These are phyloP conservation scores for Sphaerulina vaccinii DNA, from an alignment of 2,329 filamentous ascomycete species.

Conservation along the genomic window DNA sequence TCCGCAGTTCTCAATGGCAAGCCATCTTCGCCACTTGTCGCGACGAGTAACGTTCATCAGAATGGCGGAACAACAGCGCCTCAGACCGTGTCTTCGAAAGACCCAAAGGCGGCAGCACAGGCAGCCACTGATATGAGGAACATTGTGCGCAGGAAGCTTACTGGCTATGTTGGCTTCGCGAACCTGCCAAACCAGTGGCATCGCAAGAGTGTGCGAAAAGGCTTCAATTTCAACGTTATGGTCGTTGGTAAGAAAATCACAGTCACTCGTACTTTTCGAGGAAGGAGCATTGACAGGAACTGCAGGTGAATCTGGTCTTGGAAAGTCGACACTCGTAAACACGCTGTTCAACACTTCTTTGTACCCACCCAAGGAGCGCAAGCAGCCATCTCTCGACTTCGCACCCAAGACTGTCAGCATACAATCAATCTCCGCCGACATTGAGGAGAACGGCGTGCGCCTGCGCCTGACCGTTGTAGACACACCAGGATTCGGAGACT, in stretches of 20 bases:
- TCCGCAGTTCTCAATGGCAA: slow-evolving; percentile 50
- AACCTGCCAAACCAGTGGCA: slow-evolving; percentile 99
- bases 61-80: slow-evolving; percentile 48
- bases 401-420: slow-evolving; percentile 77
- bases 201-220: slow-evolving; percentile 99
- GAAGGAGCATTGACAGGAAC: slow-evolving; percentile 19
- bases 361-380: slow-evolving; percentile 97
- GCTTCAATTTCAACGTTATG: slow-evolving; percentile 99
- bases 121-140: slow-evolving; percentile 67
- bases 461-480: slow-evolving; percentile 95
- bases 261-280: neutral
- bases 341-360: slow-evolving; percentile 99
- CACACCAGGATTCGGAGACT: slow-evolving; percentile 96
- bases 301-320: slow-evolving; percentile 93
- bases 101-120: slow-evolving; percentile 58
- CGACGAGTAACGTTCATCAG: slow-evolving; percentile 58
- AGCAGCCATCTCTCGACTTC: slow-evolving; percentile 94
- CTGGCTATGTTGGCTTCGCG: slow-evolving; percentile 97
- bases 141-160: slow-evolving; percentile 97
- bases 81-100: slow-evolving; percentile 64
- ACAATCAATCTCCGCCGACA: slow-evolving; percentile 59
- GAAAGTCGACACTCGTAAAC: slow-evolving; percentile 99
- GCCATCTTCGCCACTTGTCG: slow-evolving; percentile 55
- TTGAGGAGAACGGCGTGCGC: slow-evolving; percentile 97
- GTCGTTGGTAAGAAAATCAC: slow-evolving; percentile 83